Percentiles rank a stretch among this genome's conserved stretches.
phyloP scores from a whole-genome alignment of 2,329 filamentous ascomycete genomes.

The Alternaria triticina region DNA sequence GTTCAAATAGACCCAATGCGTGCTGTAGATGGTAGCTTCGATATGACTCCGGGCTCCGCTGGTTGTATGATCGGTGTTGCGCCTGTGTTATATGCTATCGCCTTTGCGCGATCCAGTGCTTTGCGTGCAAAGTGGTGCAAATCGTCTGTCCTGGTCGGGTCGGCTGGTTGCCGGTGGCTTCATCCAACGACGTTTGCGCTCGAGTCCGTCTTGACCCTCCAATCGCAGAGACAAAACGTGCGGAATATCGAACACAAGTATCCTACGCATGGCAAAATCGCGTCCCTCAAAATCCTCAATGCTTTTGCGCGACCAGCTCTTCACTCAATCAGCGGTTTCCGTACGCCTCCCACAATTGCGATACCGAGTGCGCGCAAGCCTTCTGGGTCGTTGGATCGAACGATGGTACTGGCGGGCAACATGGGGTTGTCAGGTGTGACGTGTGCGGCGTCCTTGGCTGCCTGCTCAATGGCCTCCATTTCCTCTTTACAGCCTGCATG shows the following conservation, averaged over 20 bases:
- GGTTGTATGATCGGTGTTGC: not conserved
- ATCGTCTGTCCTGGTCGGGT: not conserved
- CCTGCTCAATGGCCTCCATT: constrained; percentile 97
- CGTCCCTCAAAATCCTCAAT: not conserved
- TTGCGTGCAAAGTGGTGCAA: not conserved
- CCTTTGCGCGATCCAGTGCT: not conserved
- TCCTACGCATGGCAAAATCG: not conserved
- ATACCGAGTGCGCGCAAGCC: constrained; percentile 67
- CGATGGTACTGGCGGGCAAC: constrained; percentile 84
- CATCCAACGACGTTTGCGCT: not conserved
- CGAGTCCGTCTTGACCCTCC: not conserved
- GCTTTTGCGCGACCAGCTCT: not conserved
- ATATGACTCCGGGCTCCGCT: not conserved
- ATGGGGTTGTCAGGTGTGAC: constrained; percentile 91
- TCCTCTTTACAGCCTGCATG: constrained; percentile 96
- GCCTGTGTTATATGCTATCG: not conserved
- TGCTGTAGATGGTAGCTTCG: constrained; percentile 1
- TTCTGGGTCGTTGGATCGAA: constrained; percentile 75
- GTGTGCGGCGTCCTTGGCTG: constrained; percentile 87
- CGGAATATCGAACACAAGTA: not conserved
- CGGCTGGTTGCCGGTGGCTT: not conserved
- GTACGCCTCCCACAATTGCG: constrained; percentile 66
- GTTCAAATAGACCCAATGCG: constrained; percentile 9
- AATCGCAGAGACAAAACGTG: not conserved
- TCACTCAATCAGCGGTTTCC: constrained; percentile 72